Conservation (phyloP, 805 yeast genomes). For the Lipomyces anomalus region DNA sequence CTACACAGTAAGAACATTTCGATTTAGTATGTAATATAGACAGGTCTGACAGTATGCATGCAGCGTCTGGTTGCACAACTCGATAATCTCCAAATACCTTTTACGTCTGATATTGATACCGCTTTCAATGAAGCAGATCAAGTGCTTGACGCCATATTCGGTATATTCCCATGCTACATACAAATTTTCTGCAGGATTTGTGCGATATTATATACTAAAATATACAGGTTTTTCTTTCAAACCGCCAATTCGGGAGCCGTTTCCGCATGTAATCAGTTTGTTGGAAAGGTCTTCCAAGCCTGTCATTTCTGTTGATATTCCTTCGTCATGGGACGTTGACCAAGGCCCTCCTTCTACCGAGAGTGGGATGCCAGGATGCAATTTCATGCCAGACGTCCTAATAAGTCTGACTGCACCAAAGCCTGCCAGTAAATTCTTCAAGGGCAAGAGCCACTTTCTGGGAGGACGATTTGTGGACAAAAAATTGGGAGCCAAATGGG, state of each 20-base stretch:
- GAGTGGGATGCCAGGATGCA: constrained; percentile 35
- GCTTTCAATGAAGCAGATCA: constrained; percentile 39
- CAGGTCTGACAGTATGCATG: too few relatives aligned
- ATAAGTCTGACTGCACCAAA: constrained; percentile 92
- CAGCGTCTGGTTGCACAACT: constrained; percentile 61
- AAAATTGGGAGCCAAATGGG: constrained; percentile 65
- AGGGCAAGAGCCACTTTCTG: constrained; percentile 55
- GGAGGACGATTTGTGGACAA: constrained; percentile 84
- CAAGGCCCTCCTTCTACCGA: constrained; percentile 57
- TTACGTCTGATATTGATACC: constrained; percentile 41
- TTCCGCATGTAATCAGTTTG: constrained; percentile 43
- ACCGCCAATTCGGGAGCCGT: constrained; percentile 82
- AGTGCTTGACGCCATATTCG: constrained; percentile 80
- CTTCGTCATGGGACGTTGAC: constrained; percentile 97
- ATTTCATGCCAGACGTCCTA: constrained; percentile 58
- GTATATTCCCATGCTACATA: too few relatives aligned
- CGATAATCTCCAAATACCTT: constrained; percentile 53
- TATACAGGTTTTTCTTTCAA: constrained; percentile 84
- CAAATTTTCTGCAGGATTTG: too few relatives aligned
- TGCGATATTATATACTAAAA: too few relatives aligned
- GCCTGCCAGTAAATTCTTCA: constrained; percentile 62
- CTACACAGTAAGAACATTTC: constrained; percentile 11
- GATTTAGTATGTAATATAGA: too few relatives aligned
- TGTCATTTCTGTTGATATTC: constrained; percentile 79
- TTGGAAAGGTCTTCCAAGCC: constrained; percentile 45